Percentiles rank a stretch among this genome's conserved stretches.
phyloP scores from a whole-genome alignment of 169 alveolate species.

The Plasmodium vivax region DNA sequence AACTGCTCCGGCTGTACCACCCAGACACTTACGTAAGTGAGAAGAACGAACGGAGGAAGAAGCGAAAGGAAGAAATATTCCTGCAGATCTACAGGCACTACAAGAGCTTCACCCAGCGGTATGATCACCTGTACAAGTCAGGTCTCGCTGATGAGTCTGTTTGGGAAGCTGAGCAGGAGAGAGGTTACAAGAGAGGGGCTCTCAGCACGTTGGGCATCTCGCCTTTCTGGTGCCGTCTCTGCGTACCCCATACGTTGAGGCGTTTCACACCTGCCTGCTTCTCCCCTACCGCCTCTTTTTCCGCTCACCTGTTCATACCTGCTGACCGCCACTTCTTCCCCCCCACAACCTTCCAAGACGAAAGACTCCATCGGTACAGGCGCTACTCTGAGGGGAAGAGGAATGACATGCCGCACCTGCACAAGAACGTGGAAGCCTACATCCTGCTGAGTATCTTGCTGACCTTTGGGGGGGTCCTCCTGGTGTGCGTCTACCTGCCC shows the following conservation, averaged over 20 bases:
- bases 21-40: slow-evolving; percentile 54
- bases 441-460: slow-evolving; percentile 14
- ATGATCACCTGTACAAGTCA: slow-evolving; percentile 18
- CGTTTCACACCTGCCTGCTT: background rate
- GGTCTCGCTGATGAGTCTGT: slow-evolving; percentile 28
- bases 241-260: background rate
- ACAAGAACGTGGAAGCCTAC: slow-evolving; percentile 22
- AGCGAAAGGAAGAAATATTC: slow-evolving; percentile 58
- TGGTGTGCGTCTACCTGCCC: slow-evolving; percentile 35
- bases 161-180: slow-evolving; percentile 45
- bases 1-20: slow-evolving; percentile 24
- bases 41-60: slow-evolving; percentile 34
- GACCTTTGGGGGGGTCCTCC: slow-evolving; percentile 22
- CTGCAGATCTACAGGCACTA: slow-evolving; percentile 15
- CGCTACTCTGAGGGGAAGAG: slow-evolving; percentile 67
- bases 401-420: background rate
- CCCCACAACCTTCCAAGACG: slow-evolving; percentile 11
- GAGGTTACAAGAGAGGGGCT: background rate
- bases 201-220: background rate
- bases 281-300: background rate
- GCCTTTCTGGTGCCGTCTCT: background rate
- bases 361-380: slow-evolving; percentile 30
- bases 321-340: background rate
- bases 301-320: background rate
- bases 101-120: slow-evolving; percentile 6